phyloP scores from a whole-genome alignment of 257 asterid genomes.

The Paraleonurus japonicus region DNA sequence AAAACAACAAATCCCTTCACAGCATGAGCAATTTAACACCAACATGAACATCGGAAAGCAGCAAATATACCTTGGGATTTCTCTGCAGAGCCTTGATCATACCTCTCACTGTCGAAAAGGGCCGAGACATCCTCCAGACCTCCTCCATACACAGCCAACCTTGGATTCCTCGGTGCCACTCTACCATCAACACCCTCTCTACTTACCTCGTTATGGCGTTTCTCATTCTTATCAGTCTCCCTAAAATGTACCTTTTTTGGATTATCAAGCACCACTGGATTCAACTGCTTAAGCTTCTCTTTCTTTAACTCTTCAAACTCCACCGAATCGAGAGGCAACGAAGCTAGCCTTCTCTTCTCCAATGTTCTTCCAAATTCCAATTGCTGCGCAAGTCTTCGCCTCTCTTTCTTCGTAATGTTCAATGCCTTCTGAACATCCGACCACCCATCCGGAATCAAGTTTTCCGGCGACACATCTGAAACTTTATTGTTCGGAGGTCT shows the following conservation, averaged over 20 bases:
- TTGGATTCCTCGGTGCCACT: conserved; percentile 83
- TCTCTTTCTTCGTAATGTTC: conserved; percentile 82
- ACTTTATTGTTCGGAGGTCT: conserved; percentile 21
- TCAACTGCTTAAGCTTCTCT: conserved; percentile 64
- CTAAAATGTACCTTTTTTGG: conserved; percentile 36
- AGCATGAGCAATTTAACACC: neutral
- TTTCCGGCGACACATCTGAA: conserved; percentile 46
- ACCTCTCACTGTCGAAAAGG: conserved; percentile 55
- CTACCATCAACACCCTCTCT: conserved; percentile 31
- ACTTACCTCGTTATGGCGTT: conserved; percentile 7
- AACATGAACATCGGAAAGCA: neutral
- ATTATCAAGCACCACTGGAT: conserved; percentile 68
- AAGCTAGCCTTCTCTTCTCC: conserved; percentile 56
- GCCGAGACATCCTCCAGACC: conserved; percentile 83
- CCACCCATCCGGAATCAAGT: conserved; percentile 87
- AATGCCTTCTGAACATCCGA: conserved; percentile 56
- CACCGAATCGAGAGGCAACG: conserved; percentile 52
- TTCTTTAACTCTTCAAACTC: conserved; percentile 45
- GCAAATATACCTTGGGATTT: conserved; percentile 52
- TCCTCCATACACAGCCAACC: conserved; percentile 77
- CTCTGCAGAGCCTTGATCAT: conserved; percentile 44
- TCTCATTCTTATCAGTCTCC: conserved; percentile 13
- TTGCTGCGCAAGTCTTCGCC: conserved; percentile 59
- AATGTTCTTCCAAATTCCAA: conserved; percentile 65
- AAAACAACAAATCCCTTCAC: neutral